A percentile compares a stretch with the other conserved stretches of the same genome.
phyloP scores from a whole-genome alignment of 75 land plant species.

The Picea sitchensis region DNA sequence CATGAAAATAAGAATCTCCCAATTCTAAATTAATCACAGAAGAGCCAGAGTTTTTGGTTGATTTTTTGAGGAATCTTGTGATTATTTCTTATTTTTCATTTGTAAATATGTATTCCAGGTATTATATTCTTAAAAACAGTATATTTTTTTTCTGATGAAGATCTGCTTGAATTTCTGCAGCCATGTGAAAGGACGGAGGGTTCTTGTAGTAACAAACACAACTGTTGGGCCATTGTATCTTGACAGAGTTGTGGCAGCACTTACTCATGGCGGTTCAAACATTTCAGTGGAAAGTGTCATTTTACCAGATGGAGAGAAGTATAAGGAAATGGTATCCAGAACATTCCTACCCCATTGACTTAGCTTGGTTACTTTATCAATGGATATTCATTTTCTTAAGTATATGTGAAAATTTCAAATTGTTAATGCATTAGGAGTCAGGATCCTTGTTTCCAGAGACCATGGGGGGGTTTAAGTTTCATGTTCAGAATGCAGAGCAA shows the following conservation, averaged over 20 bases:
- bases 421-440: too few relatives aligned
- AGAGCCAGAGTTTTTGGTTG: background rate
- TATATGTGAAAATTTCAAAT: too few relatives aligned
- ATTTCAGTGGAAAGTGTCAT: conserved; percentile 80
- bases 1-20: background rate
- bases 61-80: background rate
- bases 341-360: background rate
- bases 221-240: conserved; percentile 84
- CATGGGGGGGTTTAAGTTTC: too few relatives aligned
- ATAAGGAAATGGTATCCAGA: conserved; percentile 65
- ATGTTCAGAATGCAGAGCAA: too few relatives aligned
- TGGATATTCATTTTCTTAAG: background rate
- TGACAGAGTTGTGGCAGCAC: conserved; percentile 63
- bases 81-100: background rate
- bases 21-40: background rate
- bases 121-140: background rate
- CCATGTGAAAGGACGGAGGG: conserved; percentile 79
- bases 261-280: conserved; percentile 60
- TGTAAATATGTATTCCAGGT: background rate
- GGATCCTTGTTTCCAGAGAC: too few relatives aligned
- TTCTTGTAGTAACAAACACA: conserved; percentile 88
- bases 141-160: conserved; percentile 1
- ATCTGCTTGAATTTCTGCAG: conserved; percentile 27
- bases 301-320: conserved; percentile 93
- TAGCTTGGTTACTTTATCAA: background rate